These are phyloP conservation scores for Rubus idaeus DNA, from an alignment of 306 rosid species.

Conservation along the genomic window DNA sequence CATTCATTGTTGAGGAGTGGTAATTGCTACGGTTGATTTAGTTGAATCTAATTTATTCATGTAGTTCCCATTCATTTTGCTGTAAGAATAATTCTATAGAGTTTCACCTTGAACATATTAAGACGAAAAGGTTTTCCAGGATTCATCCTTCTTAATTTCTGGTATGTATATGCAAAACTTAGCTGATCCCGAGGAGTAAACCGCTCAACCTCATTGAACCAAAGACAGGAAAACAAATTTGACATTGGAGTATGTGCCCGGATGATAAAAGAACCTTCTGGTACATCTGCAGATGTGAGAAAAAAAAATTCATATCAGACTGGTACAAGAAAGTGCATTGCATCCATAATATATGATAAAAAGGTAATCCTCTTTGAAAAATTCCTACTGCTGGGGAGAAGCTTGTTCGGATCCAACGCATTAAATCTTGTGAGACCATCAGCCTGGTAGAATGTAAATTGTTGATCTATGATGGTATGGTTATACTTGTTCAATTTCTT, in stretches of 20 bases:
- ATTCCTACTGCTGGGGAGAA: constrained; percentile 82
- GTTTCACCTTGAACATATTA: constrained; percentile 89
- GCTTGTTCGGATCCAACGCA: constrained; percentile 69
- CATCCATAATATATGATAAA: constrained; percentile 15
- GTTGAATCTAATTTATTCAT: background rate
- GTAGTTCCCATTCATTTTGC: constrained; percentile 17
- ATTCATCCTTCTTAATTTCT: constrained; percentile 91
- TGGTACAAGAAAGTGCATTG: constrained; percentile 8
- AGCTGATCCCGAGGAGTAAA: constrained; percentile 99
- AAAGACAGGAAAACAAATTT: constrained; percentile 90
- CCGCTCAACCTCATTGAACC: constrained; percentile 92
- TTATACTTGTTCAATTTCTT: constrained; percentile 82
- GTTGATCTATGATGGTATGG: constrained; percentile 67
- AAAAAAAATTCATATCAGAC: constrained; percentile 2
- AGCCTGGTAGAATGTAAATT: constrained; percentile 66
- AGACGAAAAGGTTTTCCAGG: constrained; percentile 78
- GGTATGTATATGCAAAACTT: constrained; percentile 87
- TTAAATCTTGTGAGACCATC: constrained; percentile 74
- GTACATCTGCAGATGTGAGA: constrained; percentile 61
- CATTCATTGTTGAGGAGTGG: background rate
- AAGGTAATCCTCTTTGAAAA: background rate
- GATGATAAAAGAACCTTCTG: constrained; percentile 91
- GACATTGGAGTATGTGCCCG: constrained; percentile 98
- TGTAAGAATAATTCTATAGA: constrained; percentile 14
- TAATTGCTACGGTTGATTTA: background rate